Base-by-base conservation (phyloP, 345 rosid genomes). In the Bruguiera gymnorhiza region DNA sequence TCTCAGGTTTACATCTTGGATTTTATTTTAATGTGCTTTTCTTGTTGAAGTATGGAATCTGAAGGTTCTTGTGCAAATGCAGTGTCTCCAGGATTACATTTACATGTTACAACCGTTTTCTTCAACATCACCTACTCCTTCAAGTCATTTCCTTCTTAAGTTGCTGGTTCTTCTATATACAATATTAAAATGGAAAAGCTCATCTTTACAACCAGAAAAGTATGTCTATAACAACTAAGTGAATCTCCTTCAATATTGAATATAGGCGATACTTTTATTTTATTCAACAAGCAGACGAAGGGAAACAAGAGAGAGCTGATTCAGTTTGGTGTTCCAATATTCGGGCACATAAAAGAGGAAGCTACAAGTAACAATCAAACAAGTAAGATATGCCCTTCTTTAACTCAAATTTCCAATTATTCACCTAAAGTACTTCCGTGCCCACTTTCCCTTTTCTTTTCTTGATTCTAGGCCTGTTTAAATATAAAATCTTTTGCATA, bases 271-370 rank as follows among this genome's bases (percentile, higher is more conserved):
- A 92, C 94, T 63, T 95, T 79, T 66, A 86, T 88, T 75, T 75
- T 92, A 68, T 92, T 95, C 87, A 95, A 95, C 92, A 83, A 92
- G 89, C 89, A 90, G 80, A 70, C 88, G 55, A 92, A 87, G 73
- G 99, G 91, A 73, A 95, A 90, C 86, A 90, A 82, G 84, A 85
- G 91, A 70, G 99, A 95, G 83, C 73, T 95, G 78, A 82, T 95
- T 81, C 98, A 92, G 83, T 75, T 92, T 53, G 99, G 98, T 21
- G 73, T 85, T 59, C 98, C 99, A 1, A 86, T 90, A 69, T 95
- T 92, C 60, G 81, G 89, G 32, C 92, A 80, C 69, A 73, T 84
- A 75, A 84, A 83, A 32, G 95, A 91, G 67, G 90, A 89, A 65
- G 86, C 85, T 67, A 31, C 81, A 37, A 77, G 80, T 63, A 66